Evolutionary conservation across 257 asterid genomes (phyloP).

Genomic region (Solanum arcanum): DNA sequence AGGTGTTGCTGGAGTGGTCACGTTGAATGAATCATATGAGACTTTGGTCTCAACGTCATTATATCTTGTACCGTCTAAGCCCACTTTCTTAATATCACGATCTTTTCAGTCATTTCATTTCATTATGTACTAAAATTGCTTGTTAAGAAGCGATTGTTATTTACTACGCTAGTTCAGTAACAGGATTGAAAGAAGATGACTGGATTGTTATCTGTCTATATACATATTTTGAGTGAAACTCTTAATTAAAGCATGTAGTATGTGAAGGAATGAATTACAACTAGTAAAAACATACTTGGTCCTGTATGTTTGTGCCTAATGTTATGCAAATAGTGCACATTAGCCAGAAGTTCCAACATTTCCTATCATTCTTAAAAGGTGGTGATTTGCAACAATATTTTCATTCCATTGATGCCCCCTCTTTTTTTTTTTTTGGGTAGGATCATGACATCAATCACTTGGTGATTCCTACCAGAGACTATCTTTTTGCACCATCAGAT

Average conservation of each 20-base stretch:
- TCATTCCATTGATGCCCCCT: neutral
- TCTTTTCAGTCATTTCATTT: neutral
- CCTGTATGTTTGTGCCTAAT: neutral
- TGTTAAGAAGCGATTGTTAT: neutral
- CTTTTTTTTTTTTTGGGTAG: constrained; percentile 19
- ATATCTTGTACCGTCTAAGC: constrained; percentile 43
- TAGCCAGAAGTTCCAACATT: neutral
- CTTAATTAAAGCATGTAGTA: neutral
- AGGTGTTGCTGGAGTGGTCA: constrained; percentile 86
- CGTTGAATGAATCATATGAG: constrained; percentile 82
- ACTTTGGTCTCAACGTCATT: constrained; percentile 72
- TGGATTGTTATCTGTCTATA: neutral
- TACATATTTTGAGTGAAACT: neutral
- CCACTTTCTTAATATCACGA: neutral
- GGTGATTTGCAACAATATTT: neutral
- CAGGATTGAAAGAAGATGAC: neutral
- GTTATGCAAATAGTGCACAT: neutral
- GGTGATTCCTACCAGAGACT: constrained; percentile 92
- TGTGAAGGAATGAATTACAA: neutral
- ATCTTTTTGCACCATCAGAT: constrained; percentile 83
- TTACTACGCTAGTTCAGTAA: neutral
- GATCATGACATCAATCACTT: constrained; percentile 64
- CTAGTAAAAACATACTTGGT: neutral
- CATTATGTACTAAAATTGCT: neutral
- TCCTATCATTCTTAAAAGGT: neutral